These are phyloP conservation scores for Crocinoboletus sp. DNA, from an alignment of 1,284 basidiomycete genomes.

Conservation along the genomic window DNA sequence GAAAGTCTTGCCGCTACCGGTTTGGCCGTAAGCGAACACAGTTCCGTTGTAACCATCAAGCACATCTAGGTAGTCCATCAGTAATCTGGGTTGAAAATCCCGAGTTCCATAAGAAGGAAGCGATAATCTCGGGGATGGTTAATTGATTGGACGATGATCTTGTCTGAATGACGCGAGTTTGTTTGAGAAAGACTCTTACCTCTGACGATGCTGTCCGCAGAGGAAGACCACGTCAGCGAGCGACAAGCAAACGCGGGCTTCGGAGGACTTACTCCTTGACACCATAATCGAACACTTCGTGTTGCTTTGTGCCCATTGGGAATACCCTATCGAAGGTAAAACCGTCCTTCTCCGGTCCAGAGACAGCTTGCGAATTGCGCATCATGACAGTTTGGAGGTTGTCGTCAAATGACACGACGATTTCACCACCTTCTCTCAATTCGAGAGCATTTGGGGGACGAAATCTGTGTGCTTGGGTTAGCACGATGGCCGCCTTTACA, in stretches of 20 bases:
- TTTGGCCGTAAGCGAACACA: slow-evolving; percentile 98
- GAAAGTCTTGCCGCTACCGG: slow-evolving; percentile 95
- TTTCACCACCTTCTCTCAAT: slow-evolving; percentile 84
- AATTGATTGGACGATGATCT: neutral
- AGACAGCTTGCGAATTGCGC: slow-evolving; percentile 59
- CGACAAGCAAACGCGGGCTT: slow-evolving; percentile 10
- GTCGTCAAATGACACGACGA: slow-evolving; percentile 89
- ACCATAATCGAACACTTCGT: slow-evolving; percentile 98
- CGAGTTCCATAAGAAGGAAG: slow-evolving; percentile 3
- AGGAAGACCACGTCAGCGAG: slow-evolving; percentile 13
- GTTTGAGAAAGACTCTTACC: slow-evolving; percentile 43
- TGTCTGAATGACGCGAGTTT: slow-evolving; percentile 1
- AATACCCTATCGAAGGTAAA: slow-evolving; percentile 99
- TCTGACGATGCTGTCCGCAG: slow-evolving; percentile 63
- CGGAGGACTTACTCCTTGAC: slow-evolving; percentile 80
- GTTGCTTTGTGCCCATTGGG: slow-evolving; percentile 87
- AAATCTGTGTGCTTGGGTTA: slow-evolving; percentile 55
- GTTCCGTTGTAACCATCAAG: slow-evolving; percentile 99
- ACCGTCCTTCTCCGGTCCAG: slow-evolving; percentile 84
- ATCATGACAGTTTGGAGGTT: slow-evolving; percentile 80
- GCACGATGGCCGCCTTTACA: slow-evolving; percentile 1
- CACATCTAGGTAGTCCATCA: slow-evolving; percentile 64
- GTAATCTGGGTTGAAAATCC: slow-evolving; percentile 12
- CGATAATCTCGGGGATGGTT: slow-evolving; percentile 2
- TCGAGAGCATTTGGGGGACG: slow-evolving; percentile 95